Evolutionary conservation across 768 basidiomycete genomes (phyloP).

Genomic region (Auriscalpium vulgare): DNA sequence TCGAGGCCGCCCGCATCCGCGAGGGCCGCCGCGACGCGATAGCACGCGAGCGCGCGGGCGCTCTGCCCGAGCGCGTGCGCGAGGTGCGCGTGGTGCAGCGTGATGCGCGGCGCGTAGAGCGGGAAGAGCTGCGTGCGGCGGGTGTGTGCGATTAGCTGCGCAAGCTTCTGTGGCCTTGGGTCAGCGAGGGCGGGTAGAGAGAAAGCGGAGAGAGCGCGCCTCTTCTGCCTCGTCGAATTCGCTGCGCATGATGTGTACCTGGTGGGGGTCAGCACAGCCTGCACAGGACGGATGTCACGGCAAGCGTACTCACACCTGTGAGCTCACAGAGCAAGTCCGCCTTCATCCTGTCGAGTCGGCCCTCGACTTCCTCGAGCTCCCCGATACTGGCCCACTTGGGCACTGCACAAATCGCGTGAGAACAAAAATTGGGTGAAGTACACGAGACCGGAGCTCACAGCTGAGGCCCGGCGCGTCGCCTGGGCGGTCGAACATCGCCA

Average conservation of each 20-base stretch:
- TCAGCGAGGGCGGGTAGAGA: background rate
- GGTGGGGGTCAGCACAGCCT: background rate
- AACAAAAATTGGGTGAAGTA: background rate
- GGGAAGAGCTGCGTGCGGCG: constrained; percentile 51
- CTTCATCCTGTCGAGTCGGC: constrained; percentile 49
- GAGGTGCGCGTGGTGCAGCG: constrained; percentile 65
- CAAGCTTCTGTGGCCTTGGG: constrained; percentile 31
- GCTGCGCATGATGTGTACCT: constrained; percentile 62
- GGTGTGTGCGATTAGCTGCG: constrained; percentile 50
- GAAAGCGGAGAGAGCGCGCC: constrained; percentile 16
- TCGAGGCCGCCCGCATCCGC: constrained; percentile 24
- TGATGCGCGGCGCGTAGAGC: constrained; percentile 51
- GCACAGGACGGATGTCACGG: background rate
- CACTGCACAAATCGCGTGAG: constrained; percentile 27
- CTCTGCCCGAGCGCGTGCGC: constrained; percentile 55
- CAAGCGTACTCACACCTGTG: constrained; percentile 38
- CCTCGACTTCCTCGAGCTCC: constrained; percentile 42
- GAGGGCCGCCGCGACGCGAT: constrained; percentile 51
- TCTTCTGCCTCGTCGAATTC: constrained; percentile 59
- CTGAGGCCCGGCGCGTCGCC: constrained; percentile 32
- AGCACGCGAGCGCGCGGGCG: constrained; percentile 51
- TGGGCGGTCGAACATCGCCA: constrained; percentile 36
- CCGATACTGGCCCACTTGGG: constrained; percentile 44
- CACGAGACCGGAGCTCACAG: background rate
- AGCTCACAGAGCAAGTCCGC: constrained; percentile 70